phyloP scores from a whole-genome alignment of 164 flowering plant genomes.

The Sedum album region DNA sequence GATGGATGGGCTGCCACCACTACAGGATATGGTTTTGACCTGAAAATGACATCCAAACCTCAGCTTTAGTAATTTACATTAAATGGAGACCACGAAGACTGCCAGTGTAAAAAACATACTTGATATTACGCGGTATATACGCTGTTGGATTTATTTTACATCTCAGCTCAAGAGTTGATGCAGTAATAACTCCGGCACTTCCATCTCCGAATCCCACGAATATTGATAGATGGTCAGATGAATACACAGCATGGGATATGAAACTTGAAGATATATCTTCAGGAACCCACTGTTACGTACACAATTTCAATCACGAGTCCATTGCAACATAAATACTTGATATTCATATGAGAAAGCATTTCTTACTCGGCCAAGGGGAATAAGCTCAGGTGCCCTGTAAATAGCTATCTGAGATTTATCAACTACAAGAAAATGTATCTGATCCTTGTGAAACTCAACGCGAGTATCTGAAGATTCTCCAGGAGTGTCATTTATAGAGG shows the following conservation, averaged over 20 bases:
- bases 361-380: too few relatives aligned
- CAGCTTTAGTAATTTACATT: too few relatives aligned
- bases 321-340: too few relatives aligned
- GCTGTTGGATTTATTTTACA: conserved; percentile 27
- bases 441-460: too few relatives aligned
- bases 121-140: conserved; percentile 15
- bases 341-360: too few relatives aligned
- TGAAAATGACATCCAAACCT: conserved; percentile 19
- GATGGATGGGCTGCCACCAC: conserved; percentile 81
- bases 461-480: too few relatives aligned
- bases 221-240: conserved; percentile 79
- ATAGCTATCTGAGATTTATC: too few relatives aligned
- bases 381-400: too few relatives aligned
- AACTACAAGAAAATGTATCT: too few relatives aligned
- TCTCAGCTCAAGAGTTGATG: conserved; percentile 46
- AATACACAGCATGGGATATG: conserved; percentile 77
- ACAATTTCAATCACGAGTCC: background rate
- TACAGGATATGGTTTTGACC: conserved; percentile 53
- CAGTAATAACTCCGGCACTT: conserved; percentile 50
- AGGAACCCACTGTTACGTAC: conserved; percentile 44
- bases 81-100: background rate
- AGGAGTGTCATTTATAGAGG: too few relatives aligned
- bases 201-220: conserved; percentile 79
- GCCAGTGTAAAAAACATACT: conserved; percentile 24
- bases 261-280: conserved; percentile 46